Percentiles rank a stretch among this genome's conserved stretches.
phyloP scores from a whole-genome alignment of 768 basidiomycete genomes.

The Neoboletus brunneissimus region DNA sequence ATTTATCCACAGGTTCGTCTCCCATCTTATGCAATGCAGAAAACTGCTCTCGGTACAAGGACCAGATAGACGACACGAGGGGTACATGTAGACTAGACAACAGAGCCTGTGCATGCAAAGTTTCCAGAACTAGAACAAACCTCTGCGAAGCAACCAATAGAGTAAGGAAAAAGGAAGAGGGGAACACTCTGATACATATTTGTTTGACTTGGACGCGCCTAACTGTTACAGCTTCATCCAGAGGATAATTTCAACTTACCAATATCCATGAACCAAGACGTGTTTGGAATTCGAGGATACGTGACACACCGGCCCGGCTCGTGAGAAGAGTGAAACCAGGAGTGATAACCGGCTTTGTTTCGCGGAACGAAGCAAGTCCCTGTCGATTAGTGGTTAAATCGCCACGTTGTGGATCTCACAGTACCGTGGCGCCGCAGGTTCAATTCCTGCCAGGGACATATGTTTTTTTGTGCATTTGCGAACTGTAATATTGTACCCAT shows the following conservation, averaged over 20 bases:
- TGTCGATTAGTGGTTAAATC: slow-evolving; percentile 46
- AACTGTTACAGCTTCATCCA: no score
- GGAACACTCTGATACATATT: background rate
- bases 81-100: background rate
- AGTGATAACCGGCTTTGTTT: background rate
- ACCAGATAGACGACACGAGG: background rate
- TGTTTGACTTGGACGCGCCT: no score
- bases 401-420: slow-evolving; percentile 39
- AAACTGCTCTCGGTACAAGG: background rate
- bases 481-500: background rate
- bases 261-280: no score
- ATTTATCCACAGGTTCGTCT: no score
- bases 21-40: background rate
- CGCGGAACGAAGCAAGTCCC: slow-evolving; percentile 23
- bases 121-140: background rate
- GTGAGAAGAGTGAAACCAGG: no score
- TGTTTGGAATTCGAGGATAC: no score
- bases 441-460: slow-evolving; percentile 39
- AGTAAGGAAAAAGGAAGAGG: background rate
- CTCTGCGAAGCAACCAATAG: background rate
- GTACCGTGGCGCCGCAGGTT: slow-evolving; percentile 39
- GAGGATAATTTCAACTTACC: no score
- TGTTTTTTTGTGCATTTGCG: background rate
- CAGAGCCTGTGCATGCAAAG: background rate
- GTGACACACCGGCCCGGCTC: no score